Percentiles rank a stretch among this genome's conserved stretches.
These are phyloP conservation scores for Zea mays DNA, from an alignment of 176 grass and related monocot genomes.

Conservation along the genomic window Zm-B73-REFERENCE-NAM-5.0 NC_050097.1:7809001-7809500, in stretches of 20 bases:
- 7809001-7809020: background rate
- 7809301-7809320: background rate
- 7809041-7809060: slow-evolving; percentile 22
- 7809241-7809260: slow-evolving; percentile 32
- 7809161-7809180: slow-evolving; percentile 35
- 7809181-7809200: slow-evolving; percentile 48
- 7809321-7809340: slow-evolving; percentile 22
- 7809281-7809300: slow-evolving; percentile 29
- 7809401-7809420: background rate
- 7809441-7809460: background rate
- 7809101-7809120: slow-evolving; percentile 13
- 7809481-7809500: background rate
- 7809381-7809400: background rate
- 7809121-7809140: slow-evolving; percentile 39
- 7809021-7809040: background rate
- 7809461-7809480: background rate
- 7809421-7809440: background rate
- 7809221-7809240: slow-evolving; percentile 25
- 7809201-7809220: slow-evolving; percentile 47
- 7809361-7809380: background rate
- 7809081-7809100: slow-evolving; percentile 1
- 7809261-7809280: slow-evolving; percentile 36
- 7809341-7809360: background rate
- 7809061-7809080: slow-evolving; percentile 11
- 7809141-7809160: background rate